A percentile compares a stretch with the other conserved stretches of the same genome.
Evolutionary conservation across 768 basidiomycete genomes (phyloP).

Genomic region (Fomitopsis serialis): DNA sequence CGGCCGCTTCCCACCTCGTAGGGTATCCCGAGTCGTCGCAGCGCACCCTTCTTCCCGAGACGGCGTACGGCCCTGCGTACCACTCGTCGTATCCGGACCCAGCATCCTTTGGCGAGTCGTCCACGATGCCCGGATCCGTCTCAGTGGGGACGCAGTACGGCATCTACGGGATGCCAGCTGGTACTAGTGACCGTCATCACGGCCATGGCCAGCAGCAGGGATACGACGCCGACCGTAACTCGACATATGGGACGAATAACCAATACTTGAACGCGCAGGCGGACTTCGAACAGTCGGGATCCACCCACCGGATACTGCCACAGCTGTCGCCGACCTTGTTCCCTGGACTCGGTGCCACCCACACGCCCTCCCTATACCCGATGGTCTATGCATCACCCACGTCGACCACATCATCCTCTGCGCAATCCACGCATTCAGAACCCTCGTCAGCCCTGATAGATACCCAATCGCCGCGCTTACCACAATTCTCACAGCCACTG

Average conservation of each 20-base stretch:
- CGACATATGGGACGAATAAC: slow-evolving; percentile 1
- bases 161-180: neutral
- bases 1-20: slow-evolving; percentile 12
- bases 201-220: neutral
- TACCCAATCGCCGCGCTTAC: slow-evolving; percentile 13
- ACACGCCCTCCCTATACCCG: neutral
- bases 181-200: neutral
- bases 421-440: slow-evolving; percentile 1
- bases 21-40: slow-evolving; percentile 28
- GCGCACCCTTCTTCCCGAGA: slow-evolving; percentile 23
- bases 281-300: slow-evolving; percentile 1
- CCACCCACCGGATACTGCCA: neutral
- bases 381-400: neutral
- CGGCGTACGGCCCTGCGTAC: slow-evolving; percentile 18
- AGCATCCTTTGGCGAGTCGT: neutral
- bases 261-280: slow-evolving; percentile 3
- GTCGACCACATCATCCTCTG: neutral
- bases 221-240: neutral
- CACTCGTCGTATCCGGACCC: slow-evolving; percentile 7
- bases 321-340: neutral
- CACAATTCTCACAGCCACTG: slow-evolving; percentile 10
- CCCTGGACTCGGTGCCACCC: slow-evolving; percentile 1
- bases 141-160: neutral
- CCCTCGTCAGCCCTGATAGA: slow-evolving; percentile 7
- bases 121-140: neutral